A percentile compares a stretch with the other conserved stretches of the same genome.
Evolutionary conservation across 2,329 filamentous ascomycete species (phyloP).

Genomic region (Akanthomyces muscarius): DNA sequence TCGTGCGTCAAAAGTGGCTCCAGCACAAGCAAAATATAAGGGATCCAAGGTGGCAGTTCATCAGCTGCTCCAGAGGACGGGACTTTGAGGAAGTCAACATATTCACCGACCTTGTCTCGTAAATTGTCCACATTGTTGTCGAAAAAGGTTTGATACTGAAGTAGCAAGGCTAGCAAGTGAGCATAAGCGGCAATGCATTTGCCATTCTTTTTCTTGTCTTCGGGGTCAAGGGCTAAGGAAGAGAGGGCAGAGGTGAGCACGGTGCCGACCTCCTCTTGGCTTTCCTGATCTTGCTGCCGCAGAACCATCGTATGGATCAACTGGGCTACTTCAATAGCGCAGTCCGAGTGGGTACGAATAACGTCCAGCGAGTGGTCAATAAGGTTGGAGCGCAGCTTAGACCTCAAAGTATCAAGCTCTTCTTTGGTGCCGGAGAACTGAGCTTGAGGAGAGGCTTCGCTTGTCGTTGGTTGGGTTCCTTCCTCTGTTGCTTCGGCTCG

Average conservation of each 20-base stretch:
- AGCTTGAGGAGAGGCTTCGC: neutral
- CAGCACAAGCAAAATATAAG: slow-evolving; percentile 82
- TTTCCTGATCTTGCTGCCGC: slow-evolving; percentile 51
- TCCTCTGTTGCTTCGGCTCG: neutral
- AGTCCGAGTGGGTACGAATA: slow-evolving; percentile 78
- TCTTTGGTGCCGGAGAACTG: slow-evolving; percentile 52
- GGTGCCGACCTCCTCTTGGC: slow-evolving; percentile 69
- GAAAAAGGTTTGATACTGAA: slow-evolving; percentile 82
- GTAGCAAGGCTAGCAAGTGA: slow-evolving; percentile 80
- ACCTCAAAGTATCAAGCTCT: slow-evolving; percentile 72
- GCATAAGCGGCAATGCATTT: slow-evolving; percentile 78
- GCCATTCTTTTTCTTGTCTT: slow-evolving; percentile 60
- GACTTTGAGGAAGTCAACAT: slow-evolving; percentile 76
- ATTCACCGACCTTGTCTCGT: slow-evolving; percentile 69
- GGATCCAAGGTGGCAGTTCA: slow-evolving; percentile 87
- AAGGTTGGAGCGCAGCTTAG: slow-evolving; percentile 67
- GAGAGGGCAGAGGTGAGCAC: slow-evolving; percentile 82
- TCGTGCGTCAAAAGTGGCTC: slow-evolving; percentile 90
- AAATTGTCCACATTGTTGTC: slow-evolving; percentile 68
- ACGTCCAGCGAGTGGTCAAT: slow-evolving; percentile 90
- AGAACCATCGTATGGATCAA: slow-evolving; percentile 71
- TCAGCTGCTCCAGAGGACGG: slow-evolving; percentile 63
- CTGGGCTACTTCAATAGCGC: slow-evolving; percentile 87
- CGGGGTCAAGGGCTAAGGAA: slow-evolving; percentile 58
- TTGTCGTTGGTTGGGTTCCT: neutral